Conservation (phyloP, 2,329 filamentous ascomycete species). For the Pseudocercospora eumusae region DNA sequence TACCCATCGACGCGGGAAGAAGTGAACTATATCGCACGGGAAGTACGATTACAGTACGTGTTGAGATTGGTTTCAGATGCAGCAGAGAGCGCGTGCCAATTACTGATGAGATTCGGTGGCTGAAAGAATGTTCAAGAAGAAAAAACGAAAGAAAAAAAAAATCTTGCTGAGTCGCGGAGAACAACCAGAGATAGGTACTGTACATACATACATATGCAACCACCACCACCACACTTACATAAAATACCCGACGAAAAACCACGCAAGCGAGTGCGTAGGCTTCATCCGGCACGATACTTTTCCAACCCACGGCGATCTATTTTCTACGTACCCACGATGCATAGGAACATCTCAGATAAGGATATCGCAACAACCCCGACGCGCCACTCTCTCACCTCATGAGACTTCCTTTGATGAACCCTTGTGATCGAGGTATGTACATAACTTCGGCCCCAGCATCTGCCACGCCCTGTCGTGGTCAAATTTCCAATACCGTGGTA, state of each 20-base stretch:
- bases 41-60: not conserved
- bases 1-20: not conserved
- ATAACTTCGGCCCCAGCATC: not conserved
- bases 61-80: not conserved
- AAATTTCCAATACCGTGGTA: constrained; percentile 8
- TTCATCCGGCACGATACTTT: constrained; percentile 2
- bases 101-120: not conserved
- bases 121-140: not conserved
- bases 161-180: not conserved
- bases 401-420: not conserved
- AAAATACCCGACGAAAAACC: not conserved
- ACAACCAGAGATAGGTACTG: not conserved
- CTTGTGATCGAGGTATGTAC: not conserved
- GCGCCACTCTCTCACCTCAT: not conserved
- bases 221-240: too few relatives aligned
- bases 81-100: not conserved
- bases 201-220: too few relatives aligned
- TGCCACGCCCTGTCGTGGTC: not conserved
- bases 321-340: constrained; percentile 1
- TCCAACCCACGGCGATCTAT: not conserved
- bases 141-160: too few relatives aligned
- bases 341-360: constrained; percentile 2
- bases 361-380: constrained; percentile 4
- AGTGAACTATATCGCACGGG: constrained; percentile 5
- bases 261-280: not conserved